A percentile compares a stretch with the other conserved stretches of the same genome.
Conservation (phyloP, 139 green algal species). For the Chlamydomonas schloesseri region DNA sequence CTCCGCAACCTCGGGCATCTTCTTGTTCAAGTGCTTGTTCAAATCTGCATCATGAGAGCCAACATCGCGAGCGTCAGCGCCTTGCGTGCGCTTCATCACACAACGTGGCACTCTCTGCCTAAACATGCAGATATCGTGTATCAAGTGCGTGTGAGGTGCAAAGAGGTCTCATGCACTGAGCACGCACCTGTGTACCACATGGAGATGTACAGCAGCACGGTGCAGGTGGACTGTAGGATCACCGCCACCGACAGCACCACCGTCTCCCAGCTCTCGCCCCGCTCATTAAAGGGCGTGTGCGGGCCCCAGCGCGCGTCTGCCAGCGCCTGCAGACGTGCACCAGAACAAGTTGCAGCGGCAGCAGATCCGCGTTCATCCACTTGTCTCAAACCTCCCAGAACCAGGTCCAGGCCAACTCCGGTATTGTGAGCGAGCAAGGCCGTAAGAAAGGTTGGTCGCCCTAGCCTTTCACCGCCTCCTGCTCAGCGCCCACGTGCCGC, state of each 20-base stretch:
- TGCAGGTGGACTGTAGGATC: constrained; percentile 13
- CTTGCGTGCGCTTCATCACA: too few relatives aligned
- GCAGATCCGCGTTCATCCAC: too few relatives aligned
- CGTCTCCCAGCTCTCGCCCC: constrained; percentile 10
- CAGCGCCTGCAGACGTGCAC: constrained; percentile 8
- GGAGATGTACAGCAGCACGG: constrained; percentile 22
- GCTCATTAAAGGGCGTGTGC: background rate
- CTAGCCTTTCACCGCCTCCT: too few relatives aligned
- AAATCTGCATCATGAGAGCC: background rate
- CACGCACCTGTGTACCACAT: constrained; percentile 6
- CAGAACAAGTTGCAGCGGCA: background rate
- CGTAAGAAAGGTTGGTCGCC: too few relatives aligned
- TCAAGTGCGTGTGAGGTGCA: too few relatives aligned
- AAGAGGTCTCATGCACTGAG: too few relatives aligned
- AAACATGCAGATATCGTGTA: too few relatives aligned
- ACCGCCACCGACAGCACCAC: constrained; percentile 4
- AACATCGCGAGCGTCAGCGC: background rate
- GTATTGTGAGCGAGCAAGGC: too few relatives aligned
- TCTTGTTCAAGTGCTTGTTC: constrained; percentile 12
- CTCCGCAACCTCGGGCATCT: background rate
- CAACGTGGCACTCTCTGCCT: too few relatives aligned
- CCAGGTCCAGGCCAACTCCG: too few relatives aligned
- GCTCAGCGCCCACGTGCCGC: too few relatives aligned
- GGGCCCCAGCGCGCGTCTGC: constrained; percentile 39
- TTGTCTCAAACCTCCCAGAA: too few relatives aligned